phyloP scores from a whole-genome alignment of 768 basidiomycete genomes.

The Boletus rubescentipes region DNA sequence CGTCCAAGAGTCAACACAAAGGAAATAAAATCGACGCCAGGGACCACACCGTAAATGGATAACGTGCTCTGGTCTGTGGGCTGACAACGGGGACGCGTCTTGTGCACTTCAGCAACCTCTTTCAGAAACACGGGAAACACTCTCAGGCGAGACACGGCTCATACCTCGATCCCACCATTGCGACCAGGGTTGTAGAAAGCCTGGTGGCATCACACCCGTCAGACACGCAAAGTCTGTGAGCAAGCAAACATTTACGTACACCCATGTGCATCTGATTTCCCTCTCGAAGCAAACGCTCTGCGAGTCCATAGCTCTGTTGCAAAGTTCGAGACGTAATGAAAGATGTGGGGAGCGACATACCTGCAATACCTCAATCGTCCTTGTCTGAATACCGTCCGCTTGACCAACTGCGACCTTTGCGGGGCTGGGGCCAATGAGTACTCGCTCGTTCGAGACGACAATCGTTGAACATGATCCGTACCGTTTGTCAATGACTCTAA shows the following conservation, averaged over 20 bases:
- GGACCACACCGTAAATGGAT: constrained; percentile 58
- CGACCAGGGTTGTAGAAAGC: constrained; percentile 72
- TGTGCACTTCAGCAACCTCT: constrained; percentile 45
- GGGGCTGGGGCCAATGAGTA: constrained; percentile 32
- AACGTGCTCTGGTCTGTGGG: constrained; percentile 54
- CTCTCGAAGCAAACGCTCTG: constrained; percentile 58
- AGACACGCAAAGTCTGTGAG: neutral
- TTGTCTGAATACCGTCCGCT: constrained; percentile 56
- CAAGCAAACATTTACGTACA: constrained; percentile 39
- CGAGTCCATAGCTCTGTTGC: constrained; percentile 72
- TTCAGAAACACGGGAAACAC: neutral
- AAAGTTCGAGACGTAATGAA: neutral
- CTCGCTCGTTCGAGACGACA: neutral
- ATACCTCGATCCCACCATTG: constrained; percentile 61
- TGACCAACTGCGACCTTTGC: constrained; percentile 44
- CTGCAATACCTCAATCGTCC: constrained; percentile 56
- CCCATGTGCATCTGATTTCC: constrained; percentile 70
- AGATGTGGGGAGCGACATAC: constrained; percentile 15
- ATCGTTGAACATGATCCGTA: constrained; percentile 11
- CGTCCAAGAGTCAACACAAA: neutral
- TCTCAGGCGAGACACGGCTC: neutral
- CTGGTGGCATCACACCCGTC: constrained; percentile 33
- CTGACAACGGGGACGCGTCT: constrained; percentile 59
- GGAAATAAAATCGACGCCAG: neutral
- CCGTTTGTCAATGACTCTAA: constrained; percentile 50